Conservation (phyloP, 495 filamentous ascomycete species). For the Hypoxylon lenormandii region DNA sequence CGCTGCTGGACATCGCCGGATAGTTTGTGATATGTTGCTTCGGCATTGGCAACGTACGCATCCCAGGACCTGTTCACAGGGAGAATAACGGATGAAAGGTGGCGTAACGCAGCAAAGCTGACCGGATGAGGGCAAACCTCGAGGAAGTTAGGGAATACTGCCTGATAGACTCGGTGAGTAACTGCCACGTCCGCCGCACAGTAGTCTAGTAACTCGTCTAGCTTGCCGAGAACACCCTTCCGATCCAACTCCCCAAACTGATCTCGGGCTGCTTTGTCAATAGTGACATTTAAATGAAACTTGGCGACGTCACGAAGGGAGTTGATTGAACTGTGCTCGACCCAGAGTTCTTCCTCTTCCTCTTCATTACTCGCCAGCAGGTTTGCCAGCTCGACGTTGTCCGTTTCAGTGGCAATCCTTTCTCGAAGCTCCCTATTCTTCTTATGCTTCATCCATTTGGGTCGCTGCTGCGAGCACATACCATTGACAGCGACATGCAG, state of each 20-base stretch:
- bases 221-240: conserved; percentile 71
- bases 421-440: conserved; percentile 88
- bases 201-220: conserved; percentile 90
- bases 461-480: conserved; percentile 96
- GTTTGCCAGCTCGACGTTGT: conserved; percentile 75
- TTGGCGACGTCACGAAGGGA: conserved; percentile 95
- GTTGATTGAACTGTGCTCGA: conserved; percentile 92
- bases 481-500: conserved; percentile 97
- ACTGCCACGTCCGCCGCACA: conserved; percentile 94
- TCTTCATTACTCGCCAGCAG: conserved; percentile 77
- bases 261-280: conserved; percentile 89
- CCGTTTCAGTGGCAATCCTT: conserved; percentile 76
- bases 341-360: conserved; percentile 94
- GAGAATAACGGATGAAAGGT: conserved; percentile 90
- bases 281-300: conserved; percentile 90
- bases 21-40: conserved; percentile 82
- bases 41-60: conserved; percentile 80
- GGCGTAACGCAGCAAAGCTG: conserved; percentile 92
- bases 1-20: conserved; percentile 80
- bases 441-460: conserved; percentile 94
- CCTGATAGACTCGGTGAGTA: conserved; percentile 91
- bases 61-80: conserved; percentile 91
- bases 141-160: conserved; percentile 89
- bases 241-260: conserved; percentile 86
- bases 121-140: conserved; percentile 93